A percentile compares a stretch with the other conserved stretches of the same genome.
Conservation (phyloP, 768 basidiomycete genomes). For the Tremella fuciformis region DNA sequence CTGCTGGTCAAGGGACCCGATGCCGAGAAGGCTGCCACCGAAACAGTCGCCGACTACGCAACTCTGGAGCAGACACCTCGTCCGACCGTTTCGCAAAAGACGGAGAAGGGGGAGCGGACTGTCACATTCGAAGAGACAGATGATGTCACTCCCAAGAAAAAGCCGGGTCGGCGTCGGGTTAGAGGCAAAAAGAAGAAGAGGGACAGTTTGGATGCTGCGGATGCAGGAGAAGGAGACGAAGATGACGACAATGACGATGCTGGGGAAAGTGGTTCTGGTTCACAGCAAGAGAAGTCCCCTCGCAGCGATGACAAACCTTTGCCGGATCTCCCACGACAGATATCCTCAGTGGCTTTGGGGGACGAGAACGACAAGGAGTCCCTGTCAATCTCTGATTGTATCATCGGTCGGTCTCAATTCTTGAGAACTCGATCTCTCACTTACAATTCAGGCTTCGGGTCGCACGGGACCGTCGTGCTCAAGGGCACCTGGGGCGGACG, state of each 20-base stretch:
- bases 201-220: conserved; percentile 51
- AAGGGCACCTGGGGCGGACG: conserved; percentile 93
- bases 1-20: conserved; percentile 17
- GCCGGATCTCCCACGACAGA: conserved; percentile 38
- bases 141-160: conserved; percentile 33
- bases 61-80: conserved; percentile 3
- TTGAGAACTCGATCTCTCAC: not conserved
- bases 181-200: conserved; percentile 58
- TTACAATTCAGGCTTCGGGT: conserved; percentile 70
- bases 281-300: conserved; percentile 34
- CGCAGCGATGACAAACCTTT: conserved; percentile 38
- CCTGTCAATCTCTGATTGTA: conserved; percentile 50
- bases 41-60: conserved; percentile 9
- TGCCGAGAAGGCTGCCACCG: not conserved
- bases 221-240: conserved; percentile 43
- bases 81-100: not conserved
- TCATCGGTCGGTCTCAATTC: conserved; percentile 48
- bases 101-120: not conserved
- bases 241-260: conserved; percentile 46
- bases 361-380: conserved; percentile 43
- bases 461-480: conserved; percentile 94
- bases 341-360: conserved; percentile 30
- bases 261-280: conserved; percentile 36
- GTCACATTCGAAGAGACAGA: not conserved
- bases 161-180: conserved; percentile 46